Evolutionary conservation across 306 rosid genomes (phyloP).

Genomic region (Leucaena leucocephala): DNA sequence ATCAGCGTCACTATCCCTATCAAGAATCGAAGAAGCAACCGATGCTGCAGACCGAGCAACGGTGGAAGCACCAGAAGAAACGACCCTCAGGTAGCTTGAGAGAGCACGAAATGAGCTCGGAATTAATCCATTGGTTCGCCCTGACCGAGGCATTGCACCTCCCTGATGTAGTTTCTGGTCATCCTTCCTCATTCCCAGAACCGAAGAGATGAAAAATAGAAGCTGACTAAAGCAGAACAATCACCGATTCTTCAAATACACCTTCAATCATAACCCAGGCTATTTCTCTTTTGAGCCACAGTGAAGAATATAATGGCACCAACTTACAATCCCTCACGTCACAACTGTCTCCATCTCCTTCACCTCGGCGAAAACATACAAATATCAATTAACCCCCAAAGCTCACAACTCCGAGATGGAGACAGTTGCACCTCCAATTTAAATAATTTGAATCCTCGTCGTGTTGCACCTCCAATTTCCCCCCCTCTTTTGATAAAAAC

Average conservation of each 20-base stretch:
- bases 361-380: constrained; percentile 46
- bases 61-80: constrained; percentile 79
- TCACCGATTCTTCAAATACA: constrained; percentile 47
- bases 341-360: constrained; percentile 55
- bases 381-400: constrained; percentile 13
- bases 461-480: constrained; percentile 29
- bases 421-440: too few species aligned
- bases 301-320: constrained; percentile 30
- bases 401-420: background rate
- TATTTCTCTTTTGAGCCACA: constrained; percentile 41
- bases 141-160: constrained; percentile 54
- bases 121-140: constrained; percentile 58
- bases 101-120: constrained; percentile 73
- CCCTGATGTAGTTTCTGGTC: constrained; percentile 57
- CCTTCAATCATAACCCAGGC: constrained; percentile 65
- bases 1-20: constrained; percentile 56
- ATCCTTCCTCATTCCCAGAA: constrained; percentile 82
- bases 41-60: constrained; percentile 83
- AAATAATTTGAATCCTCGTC: constrained; percentile 24
- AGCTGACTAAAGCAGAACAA: constrained; percentile 45
- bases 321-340: constrained; percentile 39
- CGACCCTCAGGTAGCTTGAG: constrained; percentile 71
- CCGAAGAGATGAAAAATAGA: constrained; percentile 43
- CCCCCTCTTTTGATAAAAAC: background rate
- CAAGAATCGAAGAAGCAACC: constrained; percentile 68